Evolutionary conservation across 805 yeast genomes (phyloP).

Genomic region (Candida insectorum): DNA sequence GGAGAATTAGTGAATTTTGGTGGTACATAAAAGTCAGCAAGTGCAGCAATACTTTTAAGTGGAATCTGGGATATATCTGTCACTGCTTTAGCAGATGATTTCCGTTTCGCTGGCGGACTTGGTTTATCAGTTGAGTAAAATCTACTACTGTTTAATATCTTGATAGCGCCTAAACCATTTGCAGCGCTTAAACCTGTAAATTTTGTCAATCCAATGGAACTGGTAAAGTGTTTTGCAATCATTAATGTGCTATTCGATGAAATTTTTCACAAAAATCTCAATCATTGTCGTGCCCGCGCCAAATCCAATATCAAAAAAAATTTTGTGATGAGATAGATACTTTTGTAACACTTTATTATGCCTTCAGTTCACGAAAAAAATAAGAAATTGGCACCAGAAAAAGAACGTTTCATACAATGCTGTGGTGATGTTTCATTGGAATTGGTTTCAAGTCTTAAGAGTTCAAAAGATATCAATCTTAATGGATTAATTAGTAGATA

Average conservation of each 20-base stretch:
- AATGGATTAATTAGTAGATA: constrained; percentile 83
- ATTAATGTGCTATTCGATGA: no score
- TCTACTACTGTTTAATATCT: no score
- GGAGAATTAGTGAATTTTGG: constrained; percentile 27
- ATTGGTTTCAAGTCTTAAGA: constrained; percentile 71
- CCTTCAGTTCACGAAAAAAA: constrained; percentile 23
- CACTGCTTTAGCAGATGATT: constrained; percentile 2
- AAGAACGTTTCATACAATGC: constrained; percentile 87
- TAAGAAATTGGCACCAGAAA: constrained; percentile 80
- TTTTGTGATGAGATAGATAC: constrained; percentile 7
- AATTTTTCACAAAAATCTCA: no score
- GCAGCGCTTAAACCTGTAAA: no score
- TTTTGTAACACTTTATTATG: constrained; percentile 16
- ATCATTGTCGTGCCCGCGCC: no score
- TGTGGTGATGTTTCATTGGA: constrained; percentile 90
- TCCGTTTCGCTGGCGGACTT: neutral
- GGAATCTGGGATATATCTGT: constrained; percentile 38
- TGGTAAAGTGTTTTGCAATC: no score
- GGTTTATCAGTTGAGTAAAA: constrained; percentile 1
- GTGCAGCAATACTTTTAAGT: constrained; percentile 34
- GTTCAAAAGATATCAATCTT: constrained; percentile 76
- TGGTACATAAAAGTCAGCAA: constrained; percentile 43
- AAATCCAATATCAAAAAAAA: no score
- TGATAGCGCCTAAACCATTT: no score
- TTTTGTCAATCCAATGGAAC: no score